A percentile compares a stretch with the other conserved stretches of the same genome.
These are phyloP conservation scores for Leishmania amazonensis DNA, from an alignment of 208 protist genomes.

Conservation along the genomic window DNA sequence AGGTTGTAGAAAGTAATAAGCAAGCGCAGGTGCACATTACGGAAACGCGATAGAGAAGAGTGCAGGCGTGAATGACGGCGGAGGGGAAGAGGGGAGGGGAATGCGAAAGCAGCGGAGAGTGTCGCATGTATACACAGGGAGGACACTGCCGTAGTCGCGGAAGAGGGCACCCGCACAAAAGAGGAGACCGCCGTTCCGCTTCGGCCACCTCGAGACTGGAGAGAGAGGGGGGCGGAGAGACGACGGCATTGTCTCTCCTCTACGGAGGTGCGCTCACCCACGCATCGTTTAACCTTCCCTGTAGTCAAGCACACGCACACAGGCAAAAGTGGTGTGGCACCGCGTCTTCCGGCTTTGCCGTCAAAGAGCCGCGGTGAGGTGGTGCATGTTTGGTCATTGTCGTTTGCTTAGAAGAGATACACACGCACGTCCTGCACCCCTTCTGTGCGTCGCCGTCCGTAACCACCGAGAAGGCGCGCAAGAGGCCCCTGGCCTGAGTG, in stretches of 20 bases:
- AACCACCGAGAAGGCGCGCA: not conserved
- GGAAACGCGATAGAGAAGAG: not conserved
- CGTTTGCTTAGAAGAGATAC: not conserved
- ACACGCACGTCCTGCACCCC: not conserved
- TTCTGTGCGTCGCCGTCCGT: not conserved
- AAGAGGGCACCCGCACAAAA: not conserved
- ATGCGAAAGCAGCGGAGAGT: not conserved
- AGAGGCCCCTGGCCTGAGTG: not conserved
- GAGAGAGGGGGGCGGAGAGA: not conserved
- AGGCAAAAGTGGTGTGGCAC: not conserved
- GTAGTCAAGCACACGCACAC: not conserved
- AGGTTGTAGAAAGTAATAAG: not conserved
- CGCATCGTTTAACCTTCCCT: not conserved
- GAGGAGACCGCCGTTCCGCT: not conserved
- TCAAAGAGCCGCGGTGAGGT: not conserved
- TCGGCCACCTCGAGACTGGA: not conserved
- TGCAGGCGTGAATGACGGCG: not conserved
- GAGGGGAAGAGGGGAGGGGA: not conserved
- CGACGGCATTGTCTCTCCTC: not conserved
- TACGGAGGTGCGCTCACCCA: not conserved
- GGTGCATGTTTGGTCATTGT: not conserved
- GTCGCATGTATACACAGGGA: not conserved
- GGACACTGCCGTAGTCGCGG: not conserved
- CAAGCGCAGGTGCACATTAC: not conserved
- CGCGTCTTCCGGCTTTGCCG: not conserved